These are phyloP conservation scores for Suillus americanus DNA, from an alignment of 768 basidiomycete species.

Conservation along the genomic window DNA sequence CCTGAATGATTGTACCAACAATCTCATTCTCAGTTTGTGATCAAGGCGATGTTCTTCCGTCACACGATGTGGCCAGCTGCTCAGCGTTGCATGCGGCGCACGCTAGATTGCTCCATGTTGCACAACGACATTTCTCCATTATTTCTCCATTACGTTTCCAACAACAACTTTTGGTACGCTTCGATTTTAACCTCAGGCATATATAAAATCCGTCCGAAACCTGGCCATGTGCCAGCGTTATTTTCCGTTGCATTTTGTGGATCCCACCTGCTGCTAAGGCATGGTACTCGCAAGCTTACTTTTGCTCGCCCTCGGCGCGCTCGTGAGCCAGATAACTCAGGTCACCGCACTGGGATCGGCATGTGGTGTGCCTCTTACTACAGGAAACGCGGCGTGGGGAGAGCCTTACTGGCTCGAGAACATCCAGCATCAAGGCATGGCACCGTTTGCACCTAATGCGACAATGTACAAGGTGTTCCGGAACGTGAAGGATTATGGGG, in stretches of 20 bases:
- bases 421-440: conserved; percentile 65
- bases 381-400: conserved; percentile 45
- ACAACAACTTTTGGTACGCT: background rate
- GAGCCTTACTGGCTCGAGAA: conserved; percentile 69
- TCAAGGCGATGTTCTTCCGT: background rate
- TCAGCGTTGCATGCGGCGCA: background rate
- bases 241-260: background rate
- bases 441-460: conserved; percentile 58
- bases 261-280: background rate
- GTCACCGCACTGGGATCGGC: conserved; percentile 29
- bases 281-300: background rate
- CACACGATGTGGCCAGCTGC: background rate
- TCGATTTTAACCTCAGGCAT: background rate
- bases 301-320: background rate
- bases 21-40: background rate
- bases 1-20: background rate
- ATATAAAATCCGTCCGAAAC: background rate
- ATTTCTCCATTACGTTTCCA: background rate
- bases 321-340: background rate
- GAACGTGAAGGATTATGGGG: conserved; percentile 63
- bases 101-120: background rate
- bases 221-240: background rate
- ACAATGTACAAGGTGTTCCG: conserved; percentile 63
- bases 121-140: background rate
- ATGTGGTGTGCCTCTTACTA: conserved; percentile 25